Evolutionary conservation across 2,329 filamentous ascomycete genomes (phyloP).

Genomic region (Whalleya microplaca): DNA sequence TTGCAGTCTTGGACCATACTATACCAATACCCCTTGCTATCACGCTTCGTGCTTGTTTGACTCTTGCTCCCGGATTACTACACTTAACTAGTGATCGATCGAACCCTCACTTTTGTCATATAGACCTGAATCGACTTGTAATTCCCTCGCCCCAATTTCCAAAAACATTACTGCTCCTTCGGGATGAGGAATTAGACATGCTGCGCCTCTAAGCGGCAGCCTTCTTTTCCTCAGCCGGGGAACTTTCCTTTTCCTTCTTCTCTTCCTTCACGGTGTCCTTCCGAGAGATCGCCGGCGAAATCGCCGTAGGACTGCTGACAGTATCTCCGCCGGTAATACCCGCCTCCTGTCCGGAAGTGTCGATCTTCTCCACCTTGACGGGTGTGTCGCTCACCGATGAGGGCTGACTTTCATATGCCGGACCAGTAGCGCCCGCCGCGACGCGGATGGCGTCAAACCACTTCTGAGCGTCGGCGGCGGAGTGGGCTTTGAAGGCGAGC

Average conservation of each 20-base stretch:
- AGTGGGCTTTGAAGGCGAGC: conserved; percentile 85
- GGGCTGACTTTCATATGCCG: conserved; percentile 41
- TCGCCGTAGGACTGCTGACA: conserved; percentile 36
- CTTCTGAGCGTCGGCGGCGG: conserved; percentile 75
- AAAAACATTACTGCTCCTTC: conserved; percentile 7
- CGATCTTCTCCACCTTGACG: conserved; percentile 33
- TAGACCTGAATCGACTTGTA: background rate
- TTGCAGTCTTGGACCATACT: background rate
- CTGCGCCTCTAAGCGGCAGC: conserved; percentile 25
- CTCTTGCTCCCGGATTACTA: background rate
- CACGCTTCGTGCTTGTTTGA: background rate
- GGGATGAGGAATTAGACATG: conserved; percentile 7
- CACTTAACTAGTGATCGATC: too few species aligned
- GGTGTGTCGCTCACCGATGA: conserved; percentile 25
- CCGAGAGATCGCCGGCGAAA: conserved; percentile 33
- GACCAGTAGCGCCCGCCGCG: conserved; percentile 57
- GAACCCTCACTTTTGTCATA: too few species aligned
- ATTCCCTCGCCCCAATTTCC: conserved; percentile 2
- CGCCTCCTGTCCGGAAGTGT: conserved; percentile 46
- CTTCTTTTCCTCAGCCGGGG: conserved; percentile 30
- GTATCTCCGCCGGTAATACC: conserved; percentile 46
- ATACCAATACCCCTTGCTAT: background rate
- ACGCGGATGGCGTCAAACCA: conserved; percentile 78
- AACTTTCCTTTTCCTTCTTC: background rate
- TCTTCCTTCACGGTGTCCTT: conserved; percentile 23